Evolutionary conservation across 495 filamentous ascomycete genomes (phyloP), one percentile per base, ranked within the genome.

Genomic region (Lineolata rhizophorae): DNA sequence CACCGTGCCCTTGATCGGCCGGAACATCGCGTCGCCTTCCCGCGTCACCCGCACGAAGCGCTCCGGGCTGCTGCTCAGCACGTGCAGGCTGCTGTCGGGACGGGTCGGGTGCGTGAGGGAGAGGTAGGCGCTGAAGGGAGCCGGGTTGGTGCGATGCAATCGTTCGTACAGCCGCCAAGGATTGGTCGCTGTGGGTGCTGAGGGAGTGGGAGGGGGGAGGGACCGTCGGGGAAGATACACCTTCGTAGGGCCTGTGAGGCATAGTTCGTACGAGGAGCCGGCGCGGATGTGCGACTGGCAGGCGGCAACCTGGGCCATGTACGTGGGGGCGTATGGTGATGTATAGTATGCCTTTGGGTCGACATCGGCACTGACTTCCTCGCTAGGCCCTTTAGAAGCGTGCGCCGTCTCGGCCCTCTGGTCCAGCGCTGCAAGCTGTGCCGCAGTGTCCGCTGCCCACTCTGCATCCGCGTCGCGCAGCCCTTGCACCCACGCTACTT

Each of bases 1-100:
- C 21, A 94, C 79, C 0, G 87, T 97, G 17, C 87, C 87, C 56
- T 97, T 97, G 63, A 97, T 97, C 1, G 87, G 87, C 14, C 74
- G 60, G 46, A 81, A 71, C 37, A 70, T 61, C 42, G 68, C 74
- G 5, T 42, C 41, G 0, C 64, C 66, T 3, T 47, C 33, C 18
- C 70, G 57, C 33, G 62, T 52, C 70, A 74, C 87, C 35, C 62
- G 64, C 5, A 94, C 64, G 52, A 93, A 97, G 14, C 82, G 76
- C 49, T 97, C 87, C 0, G 87, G 87, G n/a, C 77, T 87, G 49
- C 71, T 76, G 54, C 70, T 73, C 31, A 91, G 62, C 10, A 93
- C 61, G 6, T 77, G 82, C 1, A 71, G 56, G 12, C 46, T 44
- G 3, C 69, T 31, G 3, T 30, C 32, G 9, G 6, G 14, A 10